phyloP scores from a whole-genome alignment of 208 protist species.

The Crithidia sp. region DNA sequence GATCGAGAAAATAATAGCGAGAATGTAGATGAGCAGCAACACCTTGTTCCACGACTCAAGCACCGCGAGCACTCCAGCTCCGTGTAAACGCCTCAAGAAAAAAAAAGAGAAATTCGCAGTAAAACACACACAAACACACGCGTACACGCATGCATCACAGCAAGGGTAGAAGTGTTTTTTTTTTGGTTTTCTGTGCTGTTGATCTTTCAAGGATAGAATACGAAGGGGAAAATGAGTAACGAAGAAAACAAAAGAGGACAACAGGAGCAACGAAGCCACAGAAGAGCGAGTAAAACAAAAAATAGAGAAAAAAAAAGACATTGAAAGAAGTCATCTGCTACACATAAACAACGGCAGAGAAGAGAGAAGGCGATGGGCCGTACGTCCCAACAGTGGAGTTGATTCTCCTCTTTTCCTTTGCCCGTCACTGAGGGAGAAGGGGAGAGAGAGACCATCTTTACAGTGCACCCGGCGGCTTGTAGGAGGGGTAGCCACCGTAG shows the following conservation, averaged over 20 bases:
- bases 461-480: constrained; percentile 32
- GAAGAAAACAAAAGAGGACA: background rate
- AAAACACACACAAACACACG: background rate
- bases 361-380: background rate
- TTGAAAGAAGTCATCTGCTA: background rate
- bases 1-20: background rate
- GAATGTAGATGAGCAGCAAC: background rate
- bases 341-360: constrained; percentile 4
- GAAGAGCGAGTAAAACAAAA: constrained; percentile 2
- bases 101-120: background rate
- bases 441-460: background rate
- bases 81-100: constrained; percentile 3
- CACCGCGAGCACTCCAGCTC: no score
- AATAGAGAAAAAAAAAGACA: background rate
- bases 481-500: constrained; percentile 18
- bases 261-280: background rate
- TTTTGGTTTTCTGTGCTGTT: no score
- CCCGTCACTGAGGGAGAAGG: no score
- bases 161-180: background rate
- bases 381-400: no score
- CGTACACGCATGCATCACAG: background rate
- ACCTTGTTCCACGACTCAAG: background rate
- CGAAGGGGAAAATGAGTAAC: no score
- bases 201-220: no score
- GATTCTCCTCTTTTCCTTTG: no score